Evolutionary conservation across 176 grass and related monocot species (phyloP), one percentile per base, ranked within the genome.

Genomic region (Juncus inflexus): DNA sequence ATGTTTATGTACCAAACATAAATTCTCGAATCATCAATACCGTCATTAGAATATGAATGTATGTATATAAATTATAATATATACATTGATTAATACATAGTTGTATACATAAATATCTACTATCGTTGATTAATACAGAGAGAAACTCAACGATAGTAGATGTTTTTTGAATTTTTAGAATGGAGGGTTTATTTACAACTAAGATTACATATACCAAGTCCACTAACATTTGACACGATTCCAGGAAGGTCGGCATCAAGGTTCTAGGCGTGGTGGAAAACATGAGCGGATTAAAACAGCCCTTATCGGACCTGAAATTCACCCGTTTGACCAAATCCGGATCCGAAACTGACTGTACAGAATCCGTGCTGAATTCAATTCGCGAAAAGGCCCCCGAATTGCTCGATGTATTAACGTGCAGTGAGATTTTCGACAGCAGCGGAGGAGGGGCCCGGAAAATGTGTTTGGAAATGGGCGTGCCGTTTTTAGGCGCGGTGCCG

Each of bases 401-500:
- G 52, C 54, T 97, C 0, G 73, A 83, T 3, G 49, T 87, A 19
- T 50, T 97, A 15, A 51, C 75, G 0, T 91, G 85, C 76, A 86
- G 76, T 15, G 92, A 97, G 67, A 80, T 97, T 38, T 97, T 97
- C 12, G 92, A 97, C 77, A 84, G 80, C 50, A 91, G 84, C 66
- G 69, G 59, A 53, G 87, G 92, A 6, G 92, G 87, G 0, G 92
- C 92, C 1, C 82, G 85, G 47, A 86, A 86, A 61, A 97, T 97
- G 92, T 91, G 92, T 64, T 37, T 35, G 2, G 87, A 97, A 63
- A 86, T 91, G 87, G 85, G 72, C 5, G 87, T 91, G 1, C 87
- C 85, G 67, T 97, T 97, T 55, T 84, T 97, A 0, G 92, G 92
- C 9, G 91, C 91, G 83, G 92, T 97, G 42, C 92, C 92, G 3